Evolutionary conservation across 2,329 filamentous ascomycete genomes (phyloP), one percentile per base, ranked within the genome.

Genomic region (Dactylonectria estremocensis): DNA sequence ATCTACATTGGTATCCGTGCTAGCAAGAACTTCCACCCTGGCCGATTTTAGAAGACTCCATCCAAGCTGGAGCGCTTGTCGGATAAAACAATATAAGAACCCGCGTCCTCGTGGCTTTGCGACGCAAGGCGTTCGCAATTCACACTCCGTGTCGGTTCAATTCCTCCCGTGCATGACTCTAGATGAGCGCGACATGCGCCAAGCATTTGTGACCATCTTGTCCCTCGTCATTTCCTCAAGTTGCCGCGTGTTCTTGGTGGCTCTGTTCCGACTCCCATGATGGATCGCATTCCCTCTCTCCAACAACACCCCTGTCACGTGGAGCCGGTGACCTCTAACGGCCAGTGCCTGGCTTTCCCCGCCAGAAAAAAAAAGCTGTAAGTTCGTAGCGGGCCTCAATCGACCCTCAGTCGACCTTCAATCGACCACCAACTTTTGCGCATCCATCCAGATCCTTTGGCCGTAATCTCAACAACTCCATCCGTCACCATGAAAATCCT

Each of bases 401-500:
- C 24, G 28, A 24, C 46, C n/a, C 24, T 22, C n/a, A n/a, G n/a
- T n/a, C n/a, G n/a, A n/a, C n/a, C 46, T 24, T 31, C 20, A 35
- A 18, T 62, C 48, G 68, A 64, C 64, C 7, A 43, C 18, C 24
- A 28, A 54, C 52, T 53, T 20, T 7, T 18, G 40, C 40, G 40
- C 6, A 43, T 31, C 7, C 28, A 52, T n/a, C 28, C 14, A 52
- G 49, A 33, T 3, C 16, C 24, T 7, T 28, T 28, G 24, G 24
- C 7, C 24, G 24, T 28, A 28, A 5, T 28, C 20, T 52, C 31
- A 10, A 11, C n/a, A 8, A 14, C 20, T 52, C 55, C 48, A 50
- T 22, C 24, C 49, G n/a, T 37, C 70, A 52, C 49, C 45, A 99
- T 99, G 96, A 98, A 98, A 83, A 86, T 98, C 70, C 90, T 98